Evolutionary conservation across 2,329 filamentous ascomycete genomes (phyloP).

Genomic region (Cordyceps javanica): DNA sequence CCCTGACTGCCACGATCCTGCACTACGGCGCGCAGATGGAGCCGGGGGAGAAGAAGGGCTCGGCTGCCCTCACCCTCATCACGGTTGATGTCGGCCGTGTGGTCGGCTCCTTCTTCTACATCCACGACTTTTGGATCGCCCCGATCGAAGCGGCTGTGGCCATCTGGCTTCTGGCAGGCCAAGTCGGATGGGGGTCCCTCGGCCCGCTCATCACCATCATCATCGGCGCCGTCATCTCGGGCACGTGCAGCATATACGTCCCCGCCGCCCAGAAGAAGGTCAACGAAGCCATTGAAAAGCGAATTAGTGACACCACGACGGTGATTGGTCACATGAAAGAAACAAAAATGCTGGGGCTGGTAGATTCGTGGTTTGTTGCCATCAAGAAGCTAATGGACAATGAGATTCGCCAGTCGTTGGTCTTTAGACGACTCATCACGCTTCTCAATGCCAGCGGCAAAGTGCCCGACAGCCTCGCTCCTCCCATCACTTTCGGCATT

Average conservation of each 20-base stretch:
- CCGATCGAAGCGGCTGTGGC: constrained; percentile 14
- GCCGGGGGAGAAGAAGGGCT: not conserved
- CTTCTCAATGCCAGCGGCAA: constrained; percentile 15
- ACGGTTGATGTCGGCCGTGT: constrained; percentile 12
- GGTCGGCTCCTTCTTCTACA: not conserved
- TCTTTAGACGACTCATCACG: constrained; percentile 16
- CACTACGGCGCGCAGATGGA: constrained; percentile 2
- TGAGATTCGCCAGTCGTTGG: constrained; percentile 18
- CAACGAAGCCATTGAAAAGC: constrained; percentile 24
- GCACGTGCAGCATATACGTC: constrained; percentile 7
- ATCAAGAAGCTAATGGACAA: constrained; percentile 17
- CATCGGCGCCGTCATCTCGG: constrained; percentile 10
- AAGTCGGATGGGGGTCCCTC: constrained; percentile 13
- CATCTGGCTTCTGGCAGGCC: constrained; percentile 13
- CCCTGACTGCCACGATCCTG: not conserved
- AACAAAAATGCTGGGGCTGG: constrained; percentile 27
- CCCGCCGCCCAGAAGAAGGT: constrained; percentile 16
- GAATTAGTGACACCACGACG: constrained; percentile 22
- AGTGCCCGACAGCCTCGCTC: constrained; percentile 12
- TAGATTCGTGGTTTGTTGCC: constrained; percentile 13
- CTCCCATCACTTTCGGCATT: constrained; percentile 18
- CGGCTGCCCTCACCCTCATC: constrained; percentile 13
- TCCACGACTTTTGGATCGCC: constrained; percentile 15
- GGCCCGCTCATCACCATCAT: constrained; percentile 15
- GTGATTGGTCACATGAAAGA: constrained; percentile 26